A percentile compares a stretch with the other conserved stretches of the same genome.
phyloP scores from a whole-genome alignment of 345 rosid species.

The Adansonia digitata region DNA sequence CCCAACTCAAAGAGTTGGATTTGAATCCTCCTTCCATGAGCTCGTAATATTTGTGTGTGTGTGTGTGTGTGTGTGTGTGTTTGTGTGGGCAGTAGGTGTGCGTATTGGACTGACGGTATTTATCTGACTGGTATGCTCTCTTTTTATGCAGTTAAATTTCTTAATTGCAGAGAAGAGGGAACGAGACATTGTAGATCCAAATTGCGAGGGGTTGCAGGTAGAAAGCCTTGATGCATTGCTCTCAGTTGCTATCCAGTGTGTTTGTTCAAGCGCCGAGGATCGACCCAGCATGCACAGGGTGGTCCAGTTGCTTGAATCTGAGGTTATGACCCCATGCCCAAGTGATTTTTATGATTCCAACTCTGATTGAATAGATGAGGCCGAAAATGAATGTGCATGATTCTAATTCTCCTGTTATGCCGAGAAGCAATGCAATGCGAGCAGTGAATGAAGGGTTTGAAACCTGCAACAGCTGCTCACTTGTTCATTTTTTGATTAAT shows the following conservation, averaged over 20 bases:
- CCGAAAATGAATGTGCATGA: conserved; percentile 14
- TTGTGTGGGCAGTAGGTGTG: not conserved
- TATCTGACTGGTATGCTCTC: not conserved
- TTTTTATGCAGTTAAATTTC: conserved; percentile 70
- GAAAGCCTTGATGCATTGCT: conserved; percentile 86
- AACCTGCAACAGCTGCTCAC: conserved; percentile 27
- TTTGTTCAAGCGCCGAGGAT: conserved; percentile 72
- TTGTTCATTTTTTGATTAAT: conserved; percentile 22
- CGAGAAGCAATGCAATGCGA: conserved; percentile 8
- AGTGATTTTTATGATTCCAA: conserved; percentile 91
- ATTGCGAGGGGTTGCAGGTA: conserved; percentile 70
- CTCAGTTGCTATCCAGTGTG: conserved; percentile 74
- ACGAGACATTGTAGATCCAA: conserved; percentile 60
- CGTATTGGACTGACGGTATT: too few species aligned
- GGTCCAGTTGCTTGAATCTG: conserved; percentile 86
- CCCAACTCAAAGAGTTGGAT: not conserved
- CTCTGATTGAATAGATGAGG: conserved; percentile 51
- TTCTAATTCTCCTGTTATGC: conserved; percentile 1
- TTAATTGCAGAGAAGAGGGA: conserved; percentile 60
- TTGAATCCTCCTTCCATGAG: too few species aligned
- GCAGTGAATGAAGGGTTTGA: conserved; percentile 12
- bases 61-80: not conserved
- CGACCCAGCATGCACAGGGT: conserved; percentile 98
- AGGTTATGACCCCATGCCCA: conserved; percentile 98
- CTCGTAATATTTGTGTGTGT: too few species aligned